phyloP scores from a whole-genome alignment of 768 basidiomycete species.

The Mycena venus region DNA sequence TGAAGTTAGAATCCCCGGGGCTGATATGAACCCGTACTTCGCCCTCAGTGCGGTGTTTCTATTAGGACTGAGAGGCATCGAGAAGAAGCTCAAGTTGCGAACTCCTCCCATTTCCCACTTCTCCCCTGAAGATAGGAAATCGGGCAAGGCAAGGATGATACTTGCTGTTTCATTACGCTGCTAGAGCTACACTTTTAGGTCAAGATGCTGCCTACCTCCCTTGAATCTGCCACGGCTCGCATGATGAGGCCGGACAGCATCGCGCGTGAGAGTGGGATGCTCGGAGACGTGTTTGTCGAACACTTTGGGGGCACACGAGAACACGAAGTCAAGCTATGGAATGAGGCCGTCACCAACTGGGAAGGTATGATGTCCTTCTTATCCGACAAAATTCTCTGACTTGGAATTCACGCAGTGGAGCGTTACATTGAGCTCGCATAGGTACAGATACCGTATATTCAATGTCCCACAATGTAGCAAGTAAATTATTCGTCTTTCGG shows the following conservation, averaged over 20 bases:
- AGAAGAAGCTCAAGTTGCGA: constrained; percentile 76
- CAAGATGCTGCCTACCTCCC: constrained; percentile 80
- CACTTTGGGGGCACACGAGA: constrained; percentile 96
- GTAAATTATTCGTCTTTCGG: constrained; percentile 26
- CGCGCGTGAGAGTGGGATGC: constrained; percentile 79
- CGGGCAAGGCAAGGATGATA: constrained; percentile 60
- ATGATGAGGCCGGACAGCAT: constrained; percentile 87
- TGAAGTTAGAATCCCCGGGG: constrained; percentile 95
- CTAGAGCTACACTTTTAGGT: constrained; percentile 57
- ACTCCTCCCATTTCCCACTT: constrained; percentile 78
- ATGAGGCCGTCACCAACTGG: constrained; percentile 93
- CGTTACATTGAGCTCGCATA: constrained; percentile 88
- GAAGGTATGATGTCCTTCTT: constrained; percentile 68
- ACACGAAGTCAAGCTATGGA: constrained; percentile 90
- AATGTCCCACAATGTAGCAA: not conserved
- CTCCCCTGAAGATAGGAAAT: constrained; percentile 67
- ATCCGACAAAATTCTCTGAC: constrained; percentile 25
- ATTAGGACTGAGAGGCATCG: constrained; percentile 90
- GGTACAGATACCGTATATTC: not conserved
- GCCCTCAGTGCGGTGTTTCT: constrained; percentile 90
- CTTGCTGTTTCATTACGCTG: constrained; percentile 11
- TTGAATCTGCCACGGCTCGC: constrained; percentile 82
- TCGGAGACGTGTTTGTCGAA: constrained; percentile 93
- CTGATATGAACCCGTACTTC: constrained; percentile 96
- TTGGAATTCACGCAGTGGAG: constrained; percentile 67